phyloP scores from a whole-genome alignment of 1,139 yeast species.

The Candida sojae region DNA sequence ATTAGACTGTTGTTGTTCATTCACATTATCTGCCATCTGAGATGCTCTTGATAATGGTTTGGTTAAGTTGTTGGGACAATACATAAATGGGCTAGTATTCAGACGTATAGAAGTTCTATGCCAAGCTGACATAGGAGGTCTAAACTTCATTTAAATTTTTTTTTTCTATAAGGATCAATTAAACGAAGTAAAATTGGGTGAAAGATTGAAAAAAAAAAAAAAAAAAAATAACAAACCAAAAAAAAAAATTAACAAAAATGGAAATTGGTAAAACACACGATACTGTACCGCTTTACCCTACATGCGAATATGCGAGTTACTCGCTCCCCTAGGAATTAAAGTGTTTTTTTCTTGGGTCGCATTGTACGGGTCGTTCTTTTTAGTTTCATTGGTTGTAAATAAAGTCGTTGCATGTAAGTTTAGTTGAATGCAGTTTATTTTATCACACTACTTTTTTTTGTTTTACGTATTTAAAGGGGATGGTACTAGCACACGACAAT shows the following conservation, averaged over 20 bases:
- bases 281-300: too few relatives aligned
- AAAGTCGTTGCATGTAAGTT: too few relatives aligned
- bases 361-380: too few relatives aligned
- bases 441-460: too few relatives aligned
- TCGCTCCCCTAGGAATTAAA: too few relatives aligned
- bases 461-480: too few relatives aligned
- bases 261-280: too few relatives aligned
- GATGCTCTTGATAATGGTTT: conserved; percentile 49
- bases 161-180: conserved; percentile 4
- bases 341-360: too few relatives aligned
- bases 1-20: conserved; percentile 15
- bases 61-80: conserved; percentile 34
- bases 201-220: background rate
- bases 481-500: too few relatives aligned
- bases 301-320: too few relatives aligned
- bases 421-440: too few relatives aligned
- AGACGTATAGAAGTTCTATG: conserved; percentile 10
- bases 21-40: conserved; percentile 34
- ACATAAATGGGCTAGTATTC: conserved; percentile 15
- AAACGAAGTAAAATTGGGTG: background rate
- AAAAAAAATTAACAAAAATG: background rate
- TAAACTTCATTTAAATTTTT: conserved; percentile 21
- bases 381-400: too few relatives aligned
- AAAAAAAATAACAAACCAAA: background rate
- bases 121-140: conserved; percentile 23